Evolutionary conservation across 345 rosid genomes (phyloP), one percentile per base, ranked within the genome.

Genomic region (Noccaea caerulescens): DNA sequence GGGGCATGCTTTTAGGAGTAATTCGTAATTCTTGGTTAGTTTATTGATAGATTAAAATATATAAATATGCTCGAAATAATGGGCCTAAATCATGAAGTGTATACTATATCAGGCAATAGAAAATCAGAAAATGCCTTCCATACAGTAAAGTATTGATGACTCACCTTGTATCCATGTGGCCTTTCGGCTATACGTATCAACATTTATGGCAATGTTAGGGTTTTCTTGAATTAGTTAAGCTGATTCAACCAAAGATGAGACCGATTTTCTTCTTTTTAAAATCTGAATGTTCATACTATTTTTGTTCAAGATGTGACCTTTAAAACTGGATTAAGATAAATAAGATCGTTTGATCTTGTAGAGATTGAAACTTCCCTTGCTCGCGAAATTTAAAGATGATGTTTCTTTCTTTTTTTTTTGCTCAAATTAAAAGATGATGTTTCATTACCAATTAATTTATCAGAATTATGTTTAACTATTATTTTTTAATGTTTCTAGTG

Each of bases 91-190:
- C 3, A 67, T 56, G 85, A 87, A 80, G 79, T 64, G 89, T 73
- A 72, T 81, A 63, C 87, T 73, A 80, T 58, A 63, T 79, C 60
- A 33, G 80, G 80, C 72, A 78, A 77, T 77, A 82, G 69, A 76
- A 16, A 66, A 71, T 78, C 39, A 38, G 78, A 67, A 72, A 77
- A 34, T 72, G 72, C 25, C 42, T 62, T 58, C 44, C 59, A 68
- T 57, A 77, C 71, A 58, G 54, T 71, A 76, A 83, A 69, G 81
- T 68, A 37, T 70, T n/a, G 45, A 54, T 60, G 73, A 54, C 71
- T 67, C 71, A 59, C 50, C 30, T 30, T 68, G 63, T 76, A 56
- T 74, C 18, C 66, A 49, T 70, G 60, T 71, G 68, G 60, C 62
- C 66, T 71, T 72, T 81, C 77, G 84, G 37, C 12, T 8, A 25